Evolutionary conservation across 441 rosid genomes (phyloP), one percentile per base, ranked within the genome.

Genomic region (Pelargonium myrrhifolium): DNA sequence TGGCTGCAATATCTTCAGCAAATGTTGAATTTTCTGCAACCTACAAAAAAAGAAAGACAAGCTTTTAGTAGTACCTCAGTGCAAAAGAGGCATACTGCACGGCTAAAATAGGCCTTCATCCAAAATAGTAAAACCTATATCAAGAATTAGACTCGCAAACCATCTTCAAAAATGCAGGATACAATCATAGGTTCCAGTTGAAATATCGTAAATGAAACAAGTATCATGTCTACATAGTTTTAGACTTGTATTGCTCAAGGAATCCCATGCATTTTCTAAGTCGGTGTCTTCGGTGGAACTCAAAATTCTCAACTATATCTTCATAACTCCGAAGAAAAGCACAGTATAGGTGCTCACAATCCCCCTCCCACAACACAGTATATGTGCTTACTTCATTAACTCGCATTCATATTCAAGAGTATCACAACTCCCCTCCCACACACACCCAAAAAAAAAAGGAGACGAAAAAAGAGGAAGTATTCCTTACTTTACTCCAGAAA

Each of bases 401-500:
- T 35, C 39, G 9, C 9, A 35, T 15, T 53, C 26, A 17, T 39
- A 39, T 63, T 37, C 24, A 40, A 64, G 24, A 28, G 22, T 17
- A 39, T 9, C 45, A 39, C 37, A 31, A 31, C 37, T 7, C 37
- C 37, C 37, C 37, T 5, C 7, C 37, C 37, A 0, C 7, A 6
- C 37, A 12, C 64, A 24, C 20, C 9, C 31, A 12, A 3, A 35
- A 9, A 15, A 60, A 31, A 17, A 12, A 31, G 42, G n/a, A 55
- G 37, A 26, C 28, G 10, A 42, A 64, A 62, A 11, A 39, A 61
- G 60, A 62, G 24, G 10, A 66, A 45, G 69, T 3, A 53, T 61
- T 12, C 21, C 74, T 61, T 78, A 87, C 98, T 76, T 83, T 68
- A 86, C 81, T 78, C 94, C 95, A 60, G 88, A 83, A 65, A 83